Conservation (phyloP, 345 rosid genomes). For the Brassica rapa region DNA sequence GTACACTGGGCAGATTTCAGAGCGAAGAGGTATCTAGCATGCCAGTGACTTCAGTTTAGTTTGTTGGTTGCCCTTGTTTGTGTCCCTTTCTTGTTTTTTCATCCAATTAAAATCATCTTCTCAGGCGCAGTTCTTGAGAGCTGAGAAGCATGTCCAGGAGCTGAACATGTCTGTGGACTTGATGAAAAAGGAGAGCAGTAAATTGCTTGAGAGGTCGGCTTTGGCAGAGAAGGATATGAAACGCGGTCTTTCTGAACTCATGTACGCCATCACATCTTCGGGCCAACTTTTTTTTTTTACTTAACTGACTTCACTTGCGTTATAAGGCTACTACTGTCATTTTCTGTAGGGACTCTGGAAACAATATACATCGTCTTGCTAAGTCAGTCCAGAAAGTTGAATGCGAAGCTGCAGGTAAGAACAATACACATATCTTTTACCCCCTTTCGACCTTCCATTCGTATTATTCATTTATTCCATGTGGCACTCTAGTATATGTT, state of each 20-base stretch:
- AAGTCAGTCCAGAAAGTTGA: slow-evolving; percentile 79
- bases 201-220: slow-evolving; percentile 79
- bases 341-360: slow-evolving; percentile 70
- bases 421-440: not conserved
- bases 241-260: slow-evolving; percentile 69
- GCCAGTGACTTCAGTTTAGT: not conserved
- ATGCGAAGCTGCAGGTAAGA: slow-evolving; percentile 69
- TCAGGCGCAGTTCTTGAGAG: slow-evolving; percentile 73
- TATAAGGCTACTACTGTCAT: slow-evolving; percentile 17
- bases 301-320: not conserved
- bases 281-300: not conserved
- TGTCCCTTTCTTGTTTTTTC: not conserved
- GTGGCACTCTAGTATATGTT: not conserved
- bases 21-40: slow-evolving; percentile 80
- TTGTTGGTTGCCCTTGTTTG: not conserved
- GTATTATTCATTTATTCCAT: no score
- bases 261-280: slow-evolving; percentile 39
- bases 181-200: slow-evolving; percentile 83
- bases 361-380: slow-evolving; percentile 45
- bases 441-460: no score
- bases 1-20: slow-evolving; percentile 73
- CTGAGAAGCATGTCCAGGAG: slow-evolving; percentile 81
- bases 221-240: slow-evolving; percentile 88
- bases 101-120: slow-evolving; percentile 16
- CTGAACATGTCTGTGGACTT: slow-evolving; percentile 71